Evolutionary conservation across 495 filamentous ascomycete species (phyloP), one percentile per base, ranked within the genome.

Genomic region (Penicillium coffeae): DNA sequence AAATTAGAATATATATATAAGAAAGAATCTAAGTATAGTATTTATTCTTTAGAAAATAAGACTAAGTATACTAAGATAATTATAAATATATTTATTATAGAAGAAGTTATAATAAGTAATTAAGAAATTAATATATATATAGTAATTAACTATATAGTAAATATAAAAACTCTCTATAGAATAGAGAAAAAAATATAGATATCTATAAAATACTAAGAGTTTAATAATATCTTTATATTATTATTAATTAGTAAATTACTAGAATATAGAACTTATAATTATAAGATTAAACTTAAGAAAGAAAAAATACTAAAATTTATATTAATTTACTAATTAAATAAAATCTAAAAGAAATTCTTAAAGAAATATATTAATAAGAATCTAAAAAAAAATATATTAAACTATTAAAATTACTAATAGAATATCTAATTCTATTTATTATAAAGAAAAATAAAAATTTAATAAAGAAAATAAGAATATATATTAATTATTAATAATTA

Each of bases 381-480:
- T n/a, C 33, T 40, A n/a, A 43, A 39, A 12, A 48, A 44, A 27
- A 35, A 38, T 53, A 38, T 18, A 62, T 61, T 16, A 30, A 36
- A 47, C 25, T 30, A 30, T 55, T 22, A 21, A 9, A 48, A 45
- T 55, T 16, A 48, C 35, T 32, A 40, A 45, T 48, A 30, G 38
- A 37, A 52, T 51, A 56, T 16, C 44, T 36, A 42, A 41, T 51
- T 15, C 8, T 56, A 18, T 64, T 65, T 48, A 34, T 66, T 40
- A 47, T 21, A 21, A 68, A 68, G 39, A 64, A 64, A 32, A 47
- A 56, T 54, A 45, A 38, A 34, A 52, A 21, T 15, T 19, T 61
- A 5, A 30, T 10, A 30, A 30, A 30, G 10, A 5, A 30, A 30
- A 5, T 5, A 46, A 19, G 35, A 45, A 37, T 64, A 42, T 61